A percentile compares a stretch with the other conserved stretches of the same genome.
Conservation (phyloP, 2,329 filamentous ascomycete species). For the Venturia effusa region DNA sequence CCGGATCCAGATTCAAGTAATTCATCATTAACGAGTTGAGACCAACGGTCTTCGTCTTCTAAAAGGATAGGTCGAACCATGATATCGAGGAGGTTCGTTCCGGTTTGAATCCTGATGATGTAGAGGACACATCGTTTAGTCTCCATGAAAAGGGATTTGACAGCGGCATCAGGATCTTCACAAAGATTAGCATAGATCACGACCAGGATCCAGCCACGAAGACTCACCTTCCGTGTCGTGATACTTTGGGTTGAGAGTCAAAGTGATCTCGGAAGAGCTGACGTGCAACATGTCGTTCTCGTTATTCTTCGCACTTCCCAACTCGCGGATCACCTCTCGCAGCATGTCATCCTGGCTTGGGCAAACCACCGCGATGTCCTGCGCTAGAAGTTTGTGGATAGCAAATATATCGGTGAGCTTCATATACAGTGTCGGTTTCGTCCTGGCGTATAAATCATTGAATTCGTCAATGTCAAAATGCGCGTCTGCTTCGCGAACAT, state of each 20-base stretch:
- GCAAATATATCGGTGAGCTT: conserved; percentile 97
- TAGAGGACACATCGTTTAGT: conserved; percentile 95
- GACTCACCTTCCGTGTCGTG: conserved; percentile 64
- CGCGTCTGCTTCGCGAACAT: conserved; percentile 73
- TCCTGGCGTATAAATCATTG: conserved; percentile 93
- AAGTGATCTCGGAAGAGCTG: conserved; percentile 77
- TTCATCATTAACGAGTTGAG: conserved; percentile 69
- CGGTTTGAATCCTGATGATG: conserved; percentile 93
- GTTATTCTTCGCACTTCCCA: conserved; percentile 93
- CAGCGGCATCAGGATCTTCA: conserved; percentile 75
- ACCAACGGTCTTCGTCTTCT: conserved; percentile 88
- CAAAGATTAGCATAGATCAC: conserved; percentile 2
- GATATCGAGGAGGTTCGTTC: conserved; percentile 86
- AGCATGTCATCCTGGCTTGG: conserved; percentile 75
- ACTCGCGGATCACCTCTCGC: conserved; percentile 82
- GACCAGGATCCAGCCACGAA: too few species aligned
- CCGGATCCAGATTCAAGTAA: conserved; percentile 34
- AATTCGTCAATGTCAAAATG: conserved; percentile 99
- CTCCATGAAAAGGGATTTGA: conserved; percentile 93
- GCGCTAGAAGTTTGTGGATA: conserved; percentile 77
- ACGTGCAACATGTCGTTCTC: conserved; percentile 86
- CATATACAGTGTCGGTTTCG: conserved; percentile 96
- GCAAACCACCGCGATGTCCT: conserved; percentile 68
- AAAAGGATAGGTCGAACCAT: conserved; percentile 77
- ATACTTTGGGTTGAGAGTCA: conserved; percentile 81